Evolutionary conservation across 2,329 filamentous ascomycete genomes (phyloP), one percentile per base, ranked within the genome.

Genomic region (Trichoderma aggressivum): DNA sequence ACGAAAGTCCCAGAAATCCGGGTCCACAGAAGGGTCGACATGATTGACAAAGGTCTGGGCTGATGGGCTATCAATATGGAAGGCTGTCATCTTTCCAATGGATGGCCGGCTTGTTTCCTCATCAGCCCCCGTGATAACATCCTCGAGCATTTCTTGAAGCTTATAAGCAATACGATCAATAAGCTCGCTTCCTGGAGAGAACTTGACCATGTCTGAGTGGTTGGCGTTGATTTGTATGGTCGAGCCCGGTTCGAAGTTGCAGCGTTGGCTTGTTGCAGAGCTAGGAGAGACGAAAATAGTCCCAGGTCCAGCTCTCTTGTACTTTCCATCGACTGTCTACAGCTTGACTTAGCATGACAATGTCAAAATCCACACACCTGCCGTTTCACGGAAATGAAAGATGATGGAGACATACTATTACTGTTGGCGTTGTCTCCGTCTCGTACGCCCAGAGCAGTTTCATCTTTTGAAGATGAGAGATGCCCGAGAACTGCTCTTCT

Each of bases 151-250:
- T n/a, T 18, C 24, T n/a, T 12, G 34, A 12, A 70, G 53, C 7
- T 50, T 64, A 16, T 39, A 18, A 1, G 60, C 69, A 16, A 70
- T 50, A 0, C 18, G 21, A 32, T 30, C 3, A 11, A 70, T 60
- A 0, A n/a, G 2, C 0, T 18, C 4, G 12, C 43, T 36, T 5
- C 26, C 61, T 18, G 2, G 18, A 1, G 61, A 60, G 16, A 70
- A 65, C 10, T 70, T 70, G n/a, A 70, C 69, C 50, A 70, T 70
- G 12, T 64, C 30, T 0, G 61, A 70, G 16, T 70, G 69, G 14
- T 65, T 65, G 10, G 69, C 69, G 14, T 70, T 21, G 3, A 70
- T 65, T 53, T 64, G 50, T 28, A 70, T 70, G 4, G 36, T 65
- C 16, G 60, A 64, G 1, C 12, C 28, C 0, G 32, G n/a, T 16